Evolutionary conservation across 2,329 filamentous ascomycete species (phyloP).

Genomic region (Didymella exigua): DNA sequence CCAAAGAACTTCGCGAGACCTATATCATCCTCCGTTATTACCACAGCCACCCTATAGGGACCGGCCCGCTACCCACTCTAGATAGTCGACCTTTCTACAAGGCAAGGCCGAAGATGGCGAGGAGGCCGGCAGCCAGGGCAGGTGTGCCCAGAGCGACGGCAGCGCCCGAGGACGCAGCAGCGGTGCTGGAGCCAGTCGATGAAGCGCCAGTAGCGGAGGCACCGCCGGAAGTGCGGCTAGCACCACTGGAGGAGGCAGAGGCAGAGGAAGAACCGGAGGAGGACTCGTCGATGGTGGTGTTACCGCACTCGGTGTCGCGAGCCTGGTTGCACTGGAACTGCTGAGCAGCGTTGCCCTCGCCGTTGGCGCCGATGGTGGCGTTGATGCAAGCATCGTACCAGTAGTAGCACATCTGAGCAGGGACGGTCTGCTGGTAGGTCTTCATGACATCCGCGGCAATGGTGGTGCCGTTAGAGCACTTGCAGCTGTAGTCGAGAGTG

Average conservation of each 20-base stretch:
- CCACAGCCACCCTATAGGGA: slow-evolving; percentile 27
- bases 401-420: slow-evolving; percentile 64
- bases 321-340: slow-evolving; percentile 54
- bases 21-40: slow-evolving; percentile 30
- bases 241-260: slow-evolving; percentile 29
- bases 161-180: slow-evolving; percentile 44
- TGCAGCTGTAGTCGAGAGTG: slow-evolving; percentile 62
- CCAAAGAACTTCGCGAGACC: slow-evolving; percentile 23
- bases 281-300: slow-evolving; percentile 45
- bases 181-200: slow-evolving; percentile 36
- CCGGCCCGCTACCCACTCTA: slow-evolving; percentile 31
- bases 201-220: slow-evolving; percentile 26
- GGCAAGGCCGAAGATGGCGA: slow-evolving; percentile 63
- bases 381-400: slow-evolving; percentile 54
- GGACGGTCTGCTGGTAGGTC: slow-evolving; percentile 63
- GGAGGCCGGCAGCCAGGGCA: slow-evolving; percentile 58
- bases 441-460: slow-evolving; percentile 44
- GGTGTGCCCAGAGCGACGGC: slow-evolving; percentile 58
- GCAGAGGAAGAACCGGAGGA: slow-evolving; percentile 26
- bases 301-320: slow-evolving; percentile 57
- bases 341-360: slow-evolving; percentile 43
- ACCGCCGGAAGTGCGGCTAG: slow-evolving; percentile 24
- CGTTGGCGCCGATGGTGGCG: slow-evolving; percentile 30
- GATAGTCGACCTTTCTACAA: slow-evolving; percentile 53
- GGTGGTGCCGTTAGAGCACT: slow-evolving; percentile 62